Evolutionary conservation across 768 basidiomycete genomes (phyloP).

Genomic region (Amanita phalloides): DNA sequence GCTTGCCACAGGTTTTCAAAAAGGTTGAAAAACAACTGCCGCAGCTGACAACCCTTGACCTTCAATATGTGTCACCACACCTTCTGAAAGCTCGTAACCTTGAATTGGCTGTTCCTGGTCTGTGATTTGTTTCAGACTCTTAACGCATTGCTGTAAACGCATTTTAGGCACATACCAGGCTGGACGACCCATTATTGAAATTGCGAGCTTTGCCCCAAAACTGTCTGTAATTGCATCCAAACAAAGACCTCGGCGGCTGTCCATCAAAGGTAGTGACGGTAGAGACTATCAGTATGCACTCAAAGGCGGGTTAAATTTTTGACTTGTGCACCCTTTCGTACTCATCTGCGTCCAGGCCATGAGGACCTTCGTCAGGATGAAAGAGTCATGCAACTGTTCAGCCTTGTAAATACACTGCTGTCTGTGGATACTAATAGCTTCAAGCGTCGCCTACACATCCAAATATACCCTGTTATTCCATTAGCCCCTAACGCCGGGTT

Average conservation of each 20-base stretch:
- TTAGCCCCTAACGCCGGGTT: conserved; percentile 93
- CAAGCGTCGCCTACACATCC: conserved; percentile 92
- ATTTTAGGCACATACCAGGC: conserved; percentile 80
- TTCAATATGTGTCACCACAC: conserved; percentile 95
- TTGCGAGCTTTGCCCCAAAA: conserved; percentile 79
- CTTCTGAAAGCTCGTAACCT: conserved; percentile 82
- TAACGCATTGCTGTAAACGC: background rate
- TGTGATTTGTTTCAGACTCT: background rate
- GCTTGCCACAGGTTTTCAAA: conserved; percentile 67
- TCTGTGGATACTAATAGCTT: conserved; percentile 91
- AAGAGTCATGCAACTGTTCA: conserved; percentile 97
- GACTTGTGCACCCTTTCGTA: background rate
- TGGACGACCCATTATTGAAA: conserved; percentile 74
- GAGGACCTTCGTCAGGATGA: conserved; percentile 99
- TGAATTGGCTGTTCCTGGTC: conserved; percentile 94
- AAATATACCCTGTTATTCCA: conserved; percentile 86
- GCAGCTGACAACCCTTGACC: conserved; percentile 77
- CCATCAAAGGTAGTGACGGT: conserved; percentile 83
- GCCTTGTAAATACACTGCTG: conserved; percentile 90
- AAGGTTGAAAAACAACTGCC: conserved; percentile 93
- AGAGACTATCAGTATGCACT: conserved; percentile 86
- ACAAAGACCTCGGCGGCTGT: conserved; percentile 86
- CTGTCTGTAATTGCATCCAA: conserved; percentile 93
- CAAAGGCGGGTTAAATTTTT: conserved; percentile 49
- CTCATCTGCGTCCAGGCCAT: conserved; percentile 51